Evolutionary conservation across 495 filamentous ascomycete genomes (phyloP).

Genomic region (Xylaria flabelliformis): DNA sequence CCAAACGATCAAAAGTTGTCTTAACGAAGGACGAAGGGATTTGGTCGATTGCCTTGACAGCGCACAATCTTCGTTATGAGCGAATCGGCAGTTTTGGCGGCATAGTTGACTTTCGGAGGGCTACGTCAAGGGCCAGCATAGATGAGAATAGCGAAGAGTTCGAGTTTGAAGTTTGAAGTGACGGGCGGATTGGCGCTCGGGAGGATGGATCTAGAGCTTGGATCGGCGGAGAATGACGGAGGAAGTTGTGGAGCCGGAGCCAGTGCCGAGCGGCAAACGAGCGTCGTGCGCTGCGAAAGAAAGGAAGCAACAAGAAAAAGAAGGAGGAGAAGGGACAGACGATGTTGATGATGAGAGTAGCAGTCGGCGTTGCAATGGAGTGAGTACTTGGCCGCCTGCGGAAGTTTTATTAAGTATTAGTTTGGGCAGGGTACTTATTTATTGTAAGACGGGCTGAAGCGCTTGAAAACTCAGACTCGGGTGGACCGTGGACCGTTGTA

Average conservation of each 20-base stretch:
- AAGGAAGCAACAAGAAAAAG: neutral
- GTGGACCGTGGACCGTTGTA: neutral
- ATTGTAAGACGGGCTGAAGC: conserved; percentile 11
- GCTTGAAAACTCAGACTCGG: conserved; percentile 17
- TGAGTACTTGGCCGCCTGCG: neutral
- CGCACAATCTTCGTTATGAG: conserved; percentile 36
- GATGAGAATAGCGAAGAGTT: conserved; percentile 25
- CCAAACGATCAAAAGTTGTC: neutral
- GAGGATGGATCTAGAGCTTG: conserved; percentile 18
- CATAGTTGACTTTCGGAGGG: conserved; percentile 38
- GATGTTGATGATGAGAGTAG: neutral
- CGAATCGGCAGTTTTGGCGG: conserved; percentile 36
- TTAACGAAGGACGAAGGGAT: neutral
- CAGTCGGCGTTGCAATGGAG: conserved; percentile 2
- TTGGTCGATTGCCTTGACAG: conserved; percentile 16
- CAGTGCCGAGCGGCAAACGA: conserved; percentile 23
- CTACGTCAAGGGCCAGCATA: conserved; percentile 37
- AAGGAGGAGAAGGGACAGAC: neutral
- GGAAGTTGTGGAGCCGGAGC: conserved; percentile 21
- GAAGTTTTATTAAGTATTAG: neutral
- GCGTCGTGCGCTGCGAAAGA: neutral
- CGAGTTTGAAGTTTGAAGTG: conserved; percentile 22
- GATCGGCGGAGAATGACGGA: conserved; percentile 26
- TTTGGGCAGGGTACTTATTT: neutral
- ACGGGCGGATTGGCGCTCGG: conserved; percentile 4